Percentiles rank a stretch among this genome's conserved stretches.
Evolutionary conservation across 2,329 filamentous ascomycete genomes (phyloP).

Genomic region (Akanthomyces muscarius): DNA sequence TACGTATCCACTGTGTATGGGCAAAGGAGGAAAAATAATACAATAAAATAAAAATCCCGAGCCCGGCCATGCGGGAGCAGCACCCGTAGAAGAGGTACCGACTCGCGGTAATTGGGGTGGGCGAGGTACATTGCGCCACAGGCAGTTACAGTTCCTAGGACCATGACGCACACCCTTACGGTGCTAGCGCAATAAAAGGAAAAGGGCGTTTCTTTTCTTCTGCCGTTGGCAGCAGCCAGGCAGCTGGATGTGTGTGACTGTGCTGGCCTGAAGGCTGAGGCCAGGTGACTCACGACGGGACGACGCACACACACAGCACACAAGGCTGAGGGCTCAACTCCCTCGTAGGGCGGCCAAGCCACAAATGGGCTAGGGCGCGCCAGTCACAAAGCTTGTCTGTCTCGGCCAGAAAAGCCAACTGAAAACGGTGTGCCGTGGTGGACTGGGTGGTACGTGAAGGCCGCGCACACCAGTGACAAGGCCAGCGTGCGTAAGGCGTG

Average conservation of each 20-base stretch:
- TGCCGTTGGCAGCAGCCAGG: background rate
- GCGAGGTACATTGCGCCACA: background rate
- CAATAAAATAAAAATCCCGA: background rate
- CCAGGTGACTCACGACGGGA: constrained; percentile 6
- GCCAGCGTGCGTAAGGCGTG: background rate
- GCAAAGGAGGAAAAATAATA: background rate
- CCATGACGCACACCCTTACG: constrained; percentile 5
- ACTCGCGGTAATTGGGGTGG: background rate
- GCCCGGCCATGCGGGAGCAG: background rate
- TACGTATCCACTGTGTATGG: constrained; percentile 1
- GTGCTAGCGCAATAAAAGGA: background rate
- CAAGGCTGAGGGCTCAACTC: background rate
- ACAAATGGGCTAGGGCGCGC: background rate
- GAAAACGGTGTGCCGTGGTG: background rate
- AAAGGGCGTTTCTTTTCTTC: background rate
- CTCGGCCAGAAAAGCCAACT: background rate
- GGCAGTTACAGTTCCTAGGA: background rate
- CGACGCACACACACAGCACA: background rate
- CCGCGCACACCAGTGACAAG: constrained; percentile 11
- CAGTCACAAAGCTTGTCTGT: no score
- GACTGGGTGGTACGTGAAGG: background rate
- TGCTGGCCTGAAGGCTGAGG: background rate
- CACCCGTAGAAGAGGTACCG: constrained; percentile 4
- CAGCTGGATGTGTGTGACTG: background rate
- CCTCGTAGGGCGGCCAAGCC: background rate